These are phyloP conservation scores for Geotrichum carabidarum DNA, from an alignment of 1,139 yeast species.

Conservation along the genomic window DNA sequence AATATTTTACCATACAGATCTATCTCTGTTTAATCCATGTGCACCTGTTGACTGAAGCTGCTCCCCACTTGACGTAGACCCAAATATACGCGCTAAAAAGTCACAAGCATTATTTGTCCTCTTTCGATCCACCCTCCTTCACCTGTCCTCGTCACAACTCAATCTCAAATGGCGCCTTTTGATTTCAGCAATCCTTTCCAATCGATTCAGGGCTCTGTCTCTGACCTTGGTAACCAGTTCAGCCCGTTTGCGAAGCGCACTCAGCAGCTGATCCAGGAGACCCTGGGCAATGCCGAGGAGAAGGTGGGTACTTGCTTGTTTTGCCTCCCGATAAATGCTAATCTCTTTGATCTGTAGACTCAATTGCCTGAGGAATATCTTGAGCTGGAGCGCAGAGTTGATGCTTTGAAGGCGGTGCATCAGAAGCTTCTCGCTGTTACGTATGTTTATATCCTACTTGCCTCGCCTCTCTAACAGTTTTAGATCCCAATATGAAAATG, in stretches of 20 bases:
- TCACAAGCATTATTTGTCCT: not conserved
- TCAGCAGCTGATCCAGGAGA: constrained; percentile 71
- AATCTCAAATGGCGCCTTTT: not conserved
- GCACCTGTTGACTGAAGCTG: too few species aligned
- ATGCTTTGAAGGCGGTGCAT: constrained; percentile 68
- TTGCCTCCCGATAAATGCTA: not conserved
- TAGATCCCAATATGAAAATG: constrained; percentile 60
- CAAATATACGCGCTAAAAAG: not conserved
- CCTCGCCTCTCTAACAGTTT: not conserved
- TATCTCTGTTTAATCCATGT: too few species aligned
- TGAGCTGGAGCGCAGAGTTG: constrained; percentile 70
- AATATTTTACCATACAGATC: too few species aligned
- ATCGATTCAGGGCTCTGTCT: constrained; percentile 35
- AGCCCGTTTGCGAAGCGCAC: constrained; percentile 77
- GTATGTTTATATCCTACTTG: constrained; percentile 26
- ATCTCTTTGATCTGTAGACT: constrained; percentile 38
- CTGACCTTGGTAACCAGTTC: constrained; percentile 39
- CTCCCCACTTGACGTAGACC: too few species aligned
- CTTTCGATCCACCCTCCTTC: not conserved
- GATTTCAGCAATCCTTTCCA: constrained; percentile 38
- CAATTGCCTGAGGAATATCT: constrained; percentile 79
- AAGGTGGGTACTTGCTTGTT: constrained; percentile 33
- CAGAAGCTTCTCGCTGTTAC: constrained; percentile 69
- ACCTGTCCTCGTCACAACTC: not conserved
- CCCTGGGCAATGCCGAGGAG: constrained; percentile 72